phyloP scores from a whole-genome alignment of 495 filamentous ascomycete genomes.

The Tetracladium setigerum region DNA sequence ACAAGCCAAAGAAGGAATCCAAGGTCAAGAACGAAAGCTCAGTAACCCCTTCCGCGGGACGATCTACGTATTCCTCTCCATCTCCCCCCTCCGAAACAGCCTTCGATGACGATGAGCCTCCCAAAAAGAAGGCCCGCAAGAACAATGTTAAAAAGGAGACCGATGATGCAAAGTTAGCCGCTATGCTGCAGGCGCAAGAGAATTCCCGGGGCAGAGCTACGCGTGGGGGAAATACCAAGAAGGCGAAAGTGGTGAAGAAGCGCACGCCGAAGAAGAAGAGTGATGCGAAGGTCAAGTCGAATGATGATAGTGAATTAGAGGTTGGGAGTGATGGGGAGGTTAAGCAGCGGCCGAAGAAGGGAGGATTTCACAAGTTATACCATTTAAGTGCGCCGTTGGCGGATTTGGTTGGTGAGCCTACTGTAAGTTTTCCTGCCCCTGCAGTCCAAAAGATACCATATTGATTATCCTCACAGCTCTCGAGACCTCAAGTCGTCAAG shows the following conservation, averaged over 20 bases:
- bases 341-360: constrained; percentile 52
- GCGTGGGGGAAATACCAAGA: constrained; percentile 50
- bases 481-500: constrained; percentile 91
- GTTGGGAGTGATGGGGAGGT: constrained; percentile 49
- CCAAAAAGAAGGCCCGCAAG: constrained; percentile 51
- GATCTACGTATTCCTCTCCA: constrained; percentile 4
- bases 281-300: constrained; percentile 62
- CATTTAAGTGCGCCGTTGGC: constrained; percentile 59
- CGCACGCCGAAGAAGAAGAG: constrained; percentile 44
- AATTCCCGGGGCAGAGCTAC: constrained; percentile 68
- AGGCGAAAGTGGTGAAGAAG: constrained; percentile 47
- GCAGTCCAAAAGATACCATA: background rate
- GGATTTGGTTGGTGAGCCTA: constrained; percentile 45
- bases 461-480: constrained; percentile 45
- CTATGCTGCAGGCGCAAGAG: constrained; percentile 85
- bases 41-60: constrained; percentile 14
- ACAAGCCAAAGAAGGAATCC: constrained; percentile 9
- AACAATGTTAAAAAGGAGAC: constrained; percentile 40
- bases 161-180: constrained; percentile 78
- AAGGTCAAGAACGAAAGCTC: constrained; percentile 24
- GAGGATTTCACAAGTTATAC: constrained; percentile 43
- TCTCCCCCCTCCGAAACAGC: constrained; percentile 25
- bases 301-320: constrained; percentile 73
- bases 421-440: constrained; percentile 24
- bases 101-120: constrained; percentile 42